Evolutionary conservation across 1,139 yeast genomes (phyloP).

Genomic region (Yamadazyma pseudoaaseri): DNA sequence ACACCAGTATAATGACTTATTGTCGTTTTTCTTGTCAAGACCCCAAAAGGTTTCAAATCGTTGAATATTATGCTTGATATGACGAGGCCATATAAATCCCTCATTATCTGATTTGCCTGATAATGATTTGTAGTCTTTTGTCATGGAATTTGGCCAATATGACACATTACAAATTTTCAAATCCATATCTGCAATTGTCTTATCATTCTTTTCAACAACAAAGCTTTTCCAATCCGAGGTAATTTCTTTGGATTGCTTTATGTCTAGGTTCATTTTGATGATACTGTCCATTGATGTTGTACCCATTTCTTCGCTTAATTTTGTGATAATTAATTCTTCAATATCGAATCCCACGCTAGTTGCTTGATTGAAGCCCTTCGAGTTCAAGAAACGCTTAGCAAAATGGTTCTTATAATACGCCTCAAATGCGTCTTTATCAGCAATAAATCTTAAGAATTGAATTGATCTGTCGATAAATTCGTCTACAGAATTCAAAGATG

Average conservation of each 20-base stretch:
- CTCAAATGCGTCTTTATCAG: slow-evolving; percentile 88
- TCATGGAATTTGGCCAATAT: slow-evolving; percentile 51
- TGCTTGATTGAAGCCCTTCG: slow-evolving; percentile 28
- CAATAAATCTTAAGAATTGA: slow-evolving; percentile 62
- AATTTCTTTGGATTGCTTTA: slow-evolving; percentile 63
- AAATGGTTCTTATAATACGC: slow-evolving; percentile 83
- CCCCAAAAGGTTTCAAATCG: slow-evolving; percentile 47
- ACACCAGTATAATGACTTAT: slow-evolving; percentile 79
- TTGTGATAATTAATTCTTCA: slow-evolving; percentile 70
- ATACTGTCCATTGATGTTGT: slow-evolving; percentile 75
- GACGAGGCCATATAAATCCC: slow-evolving; percentile 50
- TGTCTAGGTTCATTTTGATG: slow-evolving; percentile 88
- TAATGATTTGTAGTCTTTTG: slow-evolving; percentile 55
- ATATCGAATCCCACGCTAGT: slow-evolving; percentile 42
- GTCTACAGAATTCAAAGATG: slow-evolving; percentile 45
- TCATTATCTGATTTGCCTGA: slow-evolving; percentile 31
- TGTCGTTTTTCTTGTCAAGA: slow-evolving; percentile 60
- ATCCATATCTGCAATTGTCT: slow-evolving; percentile 38
- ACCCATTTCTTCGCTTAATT: slow-evolving; percentile 77
- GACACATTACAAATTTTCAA: slow-evolving; percentile 54
- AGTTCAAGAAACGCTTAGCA: slow-evolving; percentile 75
- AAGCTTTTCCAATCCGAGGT: slow-evolving; percentile 50
- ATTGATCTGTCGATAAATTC: slow-evolving; percentile 55
- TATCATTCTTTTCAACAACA: slow-evolving; percentile 18
- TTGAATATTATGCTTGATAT: slow-evolving; percentile 34